Evolutionary conservation across 164 flowering plant genomes (phyloP).

Genomic region (Protea cynaroides): DNA sequence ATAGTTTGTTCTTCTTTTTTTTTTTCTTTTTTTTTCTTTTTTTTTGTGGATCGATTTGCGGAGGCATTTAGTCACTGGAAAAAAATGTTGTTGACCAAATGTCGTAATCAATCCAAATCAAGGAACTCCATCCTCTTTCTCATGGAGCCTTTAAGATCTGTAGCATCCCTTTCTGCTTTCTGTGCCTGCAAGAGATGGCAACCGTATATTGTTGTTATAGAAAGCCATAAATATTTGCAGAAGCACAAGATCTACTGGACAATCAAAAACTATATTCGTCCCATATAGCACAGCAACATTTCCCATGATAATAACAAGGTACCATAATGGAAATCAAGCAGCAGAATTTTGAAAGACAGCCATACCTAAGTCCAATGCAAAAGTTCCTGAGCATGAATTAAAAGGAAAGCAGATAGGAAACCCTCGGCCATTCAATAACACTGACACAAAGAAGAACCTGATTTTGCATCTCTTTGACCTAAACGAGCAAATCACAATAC

Average conservation of each 20-base stretch:
- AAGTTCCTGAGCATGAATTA: too few species aligned
- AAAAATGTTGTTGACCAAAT: conserved; percentile 4
- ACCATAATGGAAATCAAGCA: too few species aligned
- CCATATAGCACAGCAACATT: background rate
- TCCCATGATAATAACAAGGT: background rate
- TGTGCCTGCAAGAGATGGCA: conserved; percentile 31
- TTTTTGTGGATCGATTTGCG: too few species aligned
- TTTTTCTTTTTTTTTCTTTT: too few species aligned
- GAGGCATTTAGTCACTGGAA: background rate
- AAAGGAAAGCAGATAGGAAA: too few species aligned
- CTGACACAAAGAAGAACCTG: too few species aligned
- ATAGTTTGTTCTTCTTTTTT: background rate
- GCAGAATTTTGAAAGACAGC: too few species aligned
- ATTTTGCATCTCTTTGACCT: too few species aligned
- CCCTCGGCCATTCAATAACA: too few species aligned
- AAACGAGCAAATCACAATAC: too few species aligned
- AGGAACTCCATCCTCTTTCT: conserved; percentile 99
- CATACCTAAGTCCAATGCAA: too few species aligned
- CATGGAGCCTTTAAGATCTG: conserved; percentile 87
- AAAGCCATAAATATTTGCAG: background rate
- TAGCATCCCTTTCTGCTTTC: conserved; percentile 86
- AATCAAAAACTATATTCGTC: background rate
- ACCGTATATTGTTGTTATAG: background rate
- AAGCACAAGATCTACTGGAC: background rate
- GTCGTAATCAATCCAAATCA: conserved; percentile 43